Percentiles rank a stretch among this genome's conserved stretches.
phyloP scores from a whole-genome alignment of 495 filamentous ascomycete genomes.

The Aspergillus cavernicola region DNA sequence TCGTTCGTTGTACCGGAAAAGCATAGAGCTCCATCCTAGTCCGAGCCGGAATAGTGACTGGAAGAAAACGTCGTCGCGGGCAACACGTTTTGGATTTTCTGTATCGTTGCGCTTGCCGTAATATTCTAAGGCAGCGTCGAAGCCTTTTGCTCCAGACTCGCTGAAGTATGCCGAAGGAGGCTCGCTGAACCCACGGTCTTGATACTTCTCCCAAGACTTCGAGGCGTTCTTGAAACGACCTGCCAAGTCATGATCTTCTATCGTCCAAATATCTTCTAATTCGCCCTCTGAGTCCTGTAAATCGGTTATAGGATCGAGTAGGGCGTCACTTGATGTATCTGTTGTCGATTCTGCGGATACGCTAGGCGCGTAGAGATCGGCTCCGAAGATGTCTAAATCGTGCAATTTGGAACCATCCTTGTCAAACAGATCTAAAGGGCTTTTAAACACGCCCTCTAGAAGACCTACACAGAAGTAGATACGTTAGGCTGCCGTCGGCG shows the following conservation, averaged over 20 bases:
- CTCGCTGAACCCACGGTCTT: conserved; percentile 38
- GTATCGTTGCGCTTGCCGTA: conserved; percentile 10
- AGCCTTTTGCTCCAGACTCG: conserved; percentile 68
- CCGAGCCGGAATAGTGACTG: conserved; percentile 66
- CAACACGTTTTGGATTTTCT: conserved; percentile 18
- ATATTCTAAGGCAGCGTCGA: conserved; percentile 61
- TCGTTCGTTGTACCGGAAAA: conserved; percentile 66
- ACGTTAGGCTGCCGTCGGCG: not conserved
- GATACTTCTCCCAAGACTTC: conserved; percentile 73
- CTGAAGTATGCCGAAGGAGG: conserved; percentile 62
- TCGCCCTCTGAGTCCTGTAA: conserved; percentile 16
- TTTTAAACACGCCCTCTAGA: conserved; percentile 24
- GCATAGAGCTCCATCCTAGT: conserved; percentile 73
- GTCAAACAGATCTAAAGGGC: conserved; percentile 18
- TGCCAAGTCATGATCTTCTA: conserved; percentile 18
- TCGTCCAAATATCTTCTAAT: conserved; percentile 55
- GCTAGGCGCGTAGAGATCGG: conserved; percentile 18
- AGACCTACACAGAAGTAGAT: conserved; percentile 24
- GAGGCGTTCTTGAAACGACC: conserved; percentile 32
- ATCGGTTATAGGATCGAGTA: conserved; percentile 13
- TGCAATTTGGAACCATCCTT: conserved; percentile 26
- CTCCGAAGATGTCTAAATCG: conserved; percentile 31
- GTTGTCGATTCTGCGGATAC: conserved; percentile 21
- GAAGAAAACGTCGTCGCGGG: conserved; percentile 49
- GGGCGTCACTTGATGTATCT: conserved; percentile 30